Base-by-base conservation (phyloP, 2,329 filamentous ascomycete genomes). In the Pleurostoma richardsiae region DNA sequence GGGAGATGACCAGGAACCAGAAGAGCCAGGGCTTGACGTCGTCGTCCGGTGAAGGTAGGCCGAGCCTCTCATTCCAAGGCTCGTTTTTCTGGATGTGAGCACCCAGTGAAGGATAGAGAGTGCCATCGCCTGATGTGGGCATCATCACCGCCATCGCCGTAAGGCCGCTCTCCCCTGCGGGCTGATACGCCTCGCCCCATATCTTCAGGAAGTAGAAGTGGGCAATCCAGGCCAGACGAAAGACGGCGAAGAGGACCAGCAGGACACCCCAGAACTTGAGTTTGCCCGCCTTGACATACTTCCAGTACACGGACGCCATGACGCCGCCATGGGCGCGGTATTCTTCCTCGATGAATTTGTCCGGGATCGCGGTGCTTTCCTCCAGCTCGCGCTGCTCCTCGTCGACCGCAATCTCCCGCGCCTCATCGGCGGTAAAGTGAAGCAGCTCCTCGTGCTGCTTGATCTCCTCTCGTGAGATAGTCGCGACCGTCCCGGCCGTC, bases 151-250 rank as follows among this genome's bases (percentile, higher is more conserved):
- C 38, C 26, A 30, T 47, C 49, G 41, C 6, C 50, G 49, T n/a
- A 47, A 42, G 5, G 40, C 44, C 19, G 49, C 43, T 30, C 41
- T 40, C 31, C 46, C 28, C 30, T 41, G n/a, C 10, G 52, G 60
- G 63, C 6, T 72, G 69, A 62, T 91, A 92, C 5, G 82, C 82
- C 60, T 95, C 88, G 30, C 88, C 88, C 90, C 90, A 96, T 29
- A 85, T 77, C 61, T 96, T 95, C 45, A 96, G 74, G 40, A 94
- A 91, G 78, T 89, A 92, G 2, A 80, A 83, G 57, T 89, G 80
- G 1, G 75, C 76, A 38, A 95, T 72, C 36, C 83, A 78, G 19
- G 80, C 68, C 10, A 82, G 58, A 5, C 90, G 82, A 56, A 82
- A 88, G 0, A 83, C 39, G 5, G 77, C 64, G 49, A 91, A 80